Evolutionary conservation across 495 filamentous ascomycete genomes (phyloP), one percentile per base, ranked within the genome.

Genomic region (Penicillium argentinense): DNA sequence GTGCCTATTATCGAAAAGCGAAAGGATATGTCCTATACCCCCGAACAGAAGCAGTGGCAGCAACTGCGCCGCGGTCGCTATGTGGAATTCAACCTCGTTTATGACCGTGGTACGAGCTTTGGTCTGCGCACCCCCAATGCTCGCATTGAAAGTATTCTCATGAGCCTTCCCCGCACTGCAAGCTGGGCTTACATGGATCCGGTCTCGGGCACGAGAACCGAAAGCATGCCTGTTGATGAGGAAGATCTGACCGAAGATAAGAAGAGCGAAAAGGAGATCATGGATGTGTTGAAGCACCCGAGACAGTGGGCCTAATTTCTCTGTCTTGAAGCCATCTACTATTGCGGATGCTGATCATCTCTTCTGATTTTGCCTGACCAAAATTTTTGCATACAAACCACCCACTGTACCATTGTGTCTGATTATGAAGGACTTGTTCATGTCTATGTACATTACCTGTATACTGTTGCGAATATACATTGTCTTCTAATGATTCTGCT

Each of bases 81-180:
- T 67, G 95, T 99, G 19, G 93, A 99, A 66, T 99, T 99, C 69
- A 99, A 99, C 69, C 79, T 99, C 13, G 88, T 99, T 37, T 90
- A 99, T 70, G 93, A 99, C 72, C 83, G 93, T 21, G 93, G 93
- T 9, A 99, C 93, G 5, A 85, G 86, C 38, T 99, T 99, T 64
- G 93, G 93, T 0, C 70, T 99, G 44, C 91, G 90, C 53, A 96
- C 95, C 0, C 95, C 93, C 3, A 89, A 88, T 49, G 87, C 91
- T 8, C 79, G 93, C 44, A 80, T 99, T 5, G 93, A 98, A 73
- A 95, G 89, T 70, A 97, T 99, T 44, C 68, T 99, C 53, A 97
- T 99, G 91, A 96, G 88, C 72, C 68, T 99, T 47, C 93, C 93
- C 2, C 73, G 96, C 42, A 97, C 93, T 27, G 95, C 93, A 16